Conservation (phyloP, 2,329 filamentous ascomycete genomes). For the Setomelanomma holmii region DNA sequence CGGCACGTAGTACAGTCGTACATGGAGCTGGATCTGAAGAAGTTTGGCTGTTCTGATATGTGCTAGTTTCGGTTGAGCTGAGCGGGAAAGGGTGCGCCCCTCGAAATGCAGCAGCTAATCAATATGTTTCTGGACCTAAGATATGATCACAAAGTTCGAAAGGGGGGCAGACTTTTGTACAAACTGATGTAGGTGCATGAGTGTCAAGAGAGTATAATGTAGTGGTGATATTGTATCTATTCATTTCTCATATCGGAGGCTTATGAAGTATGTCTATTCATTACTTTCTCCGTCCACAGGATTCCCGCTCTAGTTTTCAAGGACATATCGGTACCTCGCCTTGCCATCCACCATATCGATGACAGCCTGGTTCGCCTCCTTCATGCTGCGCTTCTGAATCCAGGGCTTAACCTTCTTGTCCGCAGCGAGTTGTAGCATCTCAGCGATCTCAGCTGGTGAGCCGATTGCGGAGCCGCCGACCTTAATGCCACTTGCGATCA, state of each 20-base stretch:
- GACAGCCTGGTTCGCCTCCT: constrained; percentile 60
- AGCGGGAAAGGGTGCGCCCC: too few species aligned
- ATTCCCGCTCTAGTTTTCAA: constrained; percentile 28
- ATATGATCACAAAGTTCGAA: too few species aligned
- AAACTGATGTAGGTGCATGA: too few species aligned
- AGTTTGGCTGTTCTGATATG: too few species aligned
- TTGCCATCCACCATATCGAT: constrained; percentile 65
- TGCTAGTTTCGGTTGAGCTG: too few species aligned
- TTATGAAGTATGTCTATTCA: not conserved
- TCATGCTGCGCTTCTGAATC: constrained; percentile 68
- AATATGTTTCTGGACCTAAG: too few species aligned
- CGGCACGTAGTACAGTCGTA: too few species aligned
- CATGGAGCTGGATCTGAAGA: too few species aligned
- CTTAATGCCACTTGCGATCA: constrained; percentile 50
- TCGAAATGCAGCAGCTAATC: too few species aligned
- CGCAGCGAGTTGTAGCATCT: constrained; percentile 62
- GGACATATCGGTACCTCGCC: constrained; percentile 53
- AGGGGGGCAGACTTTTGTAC: too few species aligned
- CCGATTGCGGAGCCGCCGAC: constrained; percentile 35
- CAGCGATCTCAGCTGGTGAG: constrained; percentile 29
- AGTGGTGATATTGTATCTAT: too few species aligned
- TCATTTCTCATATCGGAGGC: not conserved
- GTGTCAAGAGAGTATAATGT: too few species aligned
- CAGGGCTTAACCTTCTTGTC: constrained; percentile 66
- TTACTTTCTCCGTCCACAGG: not conserved